Conservation (phyloP, 352 stramenopile genomes). For the Phytopythium helicoides region DNA sequence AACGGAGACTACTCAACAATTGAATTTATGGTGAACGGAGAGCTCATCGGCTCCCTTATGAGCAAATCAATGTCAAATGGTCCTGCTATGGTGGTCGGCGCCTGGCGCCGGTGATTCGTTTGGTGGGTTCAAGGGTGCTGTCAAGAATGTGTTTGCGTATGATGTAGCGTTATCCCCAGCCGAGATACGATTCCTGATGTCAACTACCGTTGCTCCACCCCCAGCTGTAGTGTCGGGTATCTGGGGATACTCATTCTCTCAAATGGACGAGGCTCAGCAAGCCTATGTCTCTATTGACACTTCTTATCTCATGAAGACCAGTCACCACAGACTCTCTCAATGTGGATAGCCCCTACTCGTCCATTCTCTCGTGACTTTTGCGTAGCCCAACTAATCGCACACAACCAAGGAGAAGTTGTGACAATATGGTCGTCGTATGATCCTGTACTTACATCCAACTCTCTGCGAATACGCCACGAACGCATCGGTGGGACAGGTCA, state of each 20-base stretch:
- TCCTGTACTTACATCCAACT: slow-evolving; percentile 1
- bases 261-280: slow-evolving; percentile 8
- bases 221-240: slow-evolving; percentile 16
- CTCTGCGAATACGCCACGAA: neutral
- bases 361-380: slow-evolving; percentile 4
- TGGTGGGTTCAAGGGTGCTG: slow-evolving; percentile 24
- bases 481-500: neutral
- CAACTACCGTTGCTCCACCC: neutral
- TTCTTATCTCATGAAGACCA: neutral
- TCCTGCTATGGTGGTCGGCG: slow-evolving; percentile 8
- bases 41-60: neutral
- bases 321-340: slow-evolving; percentile 7
- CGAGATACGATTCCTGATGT: slow-evolving; percentile 46
- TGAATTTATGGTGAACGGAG: slow-evolving; percentile 4
- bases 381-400: slow-evolving; percentile 11
- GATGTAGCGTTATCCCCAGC: slow-evolving; percentile 29
- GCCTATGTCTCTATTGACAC: slow-evolving; percentile 10
- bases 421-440: slow-evolving; percentile 13
- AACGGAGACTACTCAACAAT: neutral
- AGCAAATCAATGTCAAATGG: neutral
- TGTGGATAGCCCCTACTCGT: slow-evolving; percentile 11
- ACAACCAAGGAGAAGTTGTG: neutral
- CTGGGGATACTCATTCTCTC: slow-evolving; percentile 24
- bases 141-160: slow-evolving; percentile 48
- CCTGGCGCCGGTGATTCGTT: slow-evolving; percentile 13